These are phyloP conservation scores for Candolleomyces eurysporus DNA, from an alignment of 768 basidiomycete species.

Conservation along the genomic window DNA sequence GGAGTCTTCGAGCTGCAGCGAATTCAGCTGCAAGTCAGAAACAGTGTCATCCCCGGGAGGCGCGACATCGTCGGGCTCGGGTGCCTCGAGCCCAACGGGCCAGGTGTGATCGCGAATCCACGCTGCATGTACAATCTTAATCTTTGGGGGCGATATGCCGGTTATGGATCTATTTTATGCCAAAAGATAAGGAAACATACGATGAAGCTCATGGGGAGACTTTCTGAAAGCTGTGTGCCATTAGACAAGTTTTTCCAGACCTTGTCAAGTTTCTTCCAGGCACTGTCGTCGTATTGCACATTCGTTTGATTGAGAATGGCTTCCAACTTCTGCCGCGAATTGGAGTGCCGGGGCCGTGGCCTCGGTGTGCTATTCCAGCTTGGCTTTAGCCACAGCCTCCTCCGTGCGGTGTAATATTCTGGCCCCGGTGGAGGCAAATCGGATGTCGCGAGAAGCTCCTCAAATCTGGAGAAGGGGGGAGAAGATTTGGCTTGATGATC, in stretches of 20 bases:
- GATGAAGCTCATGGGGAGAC: constrained; percentile 61
- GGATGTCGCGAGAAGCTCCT: constrained; percentile 35
- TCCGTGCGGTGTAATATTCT: constrained; percentile 58
- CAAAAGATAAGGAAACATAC: constrained; percentile 39
- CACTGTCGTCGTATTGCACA: constrained; percentile 45
- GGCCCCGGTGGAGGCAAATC: constrained; percentile 62
- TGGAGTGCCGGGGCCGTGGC: constrained; percentile 22
- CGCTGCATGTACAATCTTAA: constrained; percentile 69
- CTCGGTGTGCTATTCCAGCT: constrained; percentile 16
- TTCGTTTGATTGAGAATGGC: constrained; percentile 45
- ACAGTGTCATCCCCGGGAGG: constrained; percentile 8
- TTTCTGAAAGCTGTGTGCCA: constrained; percentile 57
- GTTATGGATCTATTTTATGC: constrained; percentile 2
- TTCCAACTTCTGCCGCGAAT: constrained; percentile 49
- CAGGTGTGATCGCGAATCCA: constrained; percentile 79
- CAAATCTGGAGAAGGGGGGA: constrained; percentile 30
- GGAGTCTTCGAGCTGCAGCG: neutral
- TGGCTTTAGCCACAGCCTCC: constrained; percentile 57
- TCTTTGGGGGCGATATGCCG: constrained; percentile 36
- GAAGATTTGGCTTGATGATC: neutral
- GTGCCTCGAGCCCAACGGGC: constrained; percentile 62
- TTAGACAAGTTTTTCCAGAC: constrained; percentile 63
- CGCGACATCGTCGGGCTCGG: constrained; percentile 57
- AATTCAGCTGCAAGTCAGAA: constrained; percentile 3
- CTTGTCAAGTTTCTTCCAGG: constrained; percentile 56